Evolutionary conservation across 83 land plant species (phyloP), one percentile per base, ranked within the genome.

Genomic region (Thuja plicata): DNA sequence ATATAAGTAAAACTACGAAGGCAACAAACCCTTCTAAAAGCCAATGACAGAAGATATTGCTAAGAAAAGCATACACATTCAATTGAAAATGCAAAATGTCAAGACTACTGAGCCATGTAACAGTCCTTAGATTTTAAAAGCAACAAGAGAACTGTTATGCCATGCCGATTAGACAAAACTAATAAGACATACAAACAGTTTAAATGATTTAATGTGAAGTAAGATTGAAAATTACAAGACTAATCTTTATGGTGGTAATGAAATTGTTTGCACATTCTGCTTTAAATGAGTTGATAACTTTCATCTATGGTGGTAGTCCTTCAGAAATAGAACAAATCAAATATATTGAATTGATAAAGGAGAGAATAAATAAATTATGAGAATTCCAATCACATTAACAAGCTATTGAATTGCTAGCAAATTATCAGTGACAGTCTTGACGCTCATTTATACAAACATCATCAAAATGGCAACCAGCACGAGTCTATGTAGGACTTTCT

Each of bases 311-410:
- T n/a, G 24, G 50, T 24, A 83, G 27, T 83, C 32, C 41, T 83
- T 83, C 54, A 83, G 16, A 83, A 82, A 82, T 45, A 46, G 46
- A 7, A 3, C 43, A 40, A n/a, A 46, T 66, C 73, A 12, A 83
- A 83, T 83, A 83, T 13, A 46, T 45, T 83, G 52, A 48, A n/a
- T n/a, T 81, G 35, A 83, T 45, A 83, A 83, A 83, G 57, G 32
- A 3, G 55, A 83, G n/a, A 48, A 83, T 24, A 48, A n/a, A 46
- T 0, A 30, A 83, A 46, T 8, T 48, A 27, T 13, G 35, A 13
- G 35, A 45, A 83, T 0, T 1, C n/a, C 73, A 66, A 66, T 66
- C 73, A 66, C n/a, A 66, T 66, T 27, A 24, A 66, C 30, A 66
- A 66, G n/a, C 71, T 62, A 62, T 62, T 62, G 27, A 62, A n/a